Conservation (phyloP, 306 rosid species). For the Arachis stenosperma region DNA sequence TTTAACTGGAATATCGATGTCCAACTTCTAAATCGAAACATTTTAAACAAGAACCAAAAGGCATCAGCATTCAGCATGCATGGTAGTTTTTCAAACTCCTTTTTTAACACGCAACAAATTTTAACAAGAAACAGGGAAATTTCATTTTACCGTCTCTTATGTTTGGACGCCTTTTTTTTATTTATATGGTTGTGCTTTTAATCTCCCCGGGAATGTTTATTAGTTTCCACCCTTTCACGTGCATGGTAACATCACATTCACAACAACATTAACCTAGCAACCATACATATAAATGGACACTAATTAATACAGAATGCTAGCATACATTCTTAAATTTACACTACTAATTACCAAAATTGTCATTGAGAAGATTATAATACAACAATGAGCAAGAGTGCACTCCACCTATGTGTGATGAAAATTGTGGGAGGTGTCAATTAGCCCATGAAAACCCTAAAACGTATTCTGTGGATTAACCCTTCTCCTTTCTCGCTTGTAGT, state of each 20-base stretch:
- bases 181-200: too few relatives aligned
- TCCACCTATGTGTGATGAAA: slow-evolving; percentile 1
- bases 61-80: too few relatives aligned
- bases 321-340: slow-evolving; percentile 32
- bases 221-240: too few relatives aligned
- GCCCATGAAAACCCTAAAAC: slow-evolving; percentile 43
- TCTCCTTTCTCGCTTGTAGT: slow-evolving; percentile 77
- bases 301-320: slow-evolving; percentile 16
- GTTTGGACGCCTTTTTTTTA: too few relatives aligned
- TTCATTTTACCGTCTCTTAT: too few relatives aligned
- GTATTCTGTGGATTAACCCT: slow-evolving; percentile 87
- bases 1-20: too few relatives aligned
- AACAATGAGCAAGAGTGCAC: slow-evolving; percentile 18
- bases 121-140: too few relatives aligned
- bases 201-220: too few relatives aligned
- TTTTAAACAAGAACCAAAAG: too few relatives aligned
- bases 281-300: slow-evolving; percentile 1
- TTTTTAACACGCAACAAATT: too few relatives aligned
- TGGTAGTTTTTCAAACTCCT: too few relatives aligned
- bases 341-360: slow-evolving; percentile 42
- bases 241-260: not conserved
- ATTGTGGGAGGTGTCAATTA: not conserved
- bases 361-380: slow-evolving; percentile 35
- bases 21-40: too few relatives aligned
- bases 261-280: slow-evolving; percentile 21